Evolutionary conservation across 208 protist genomes (phyloP), one percentile per base, ranked within the genome.

Genomic region (Leishmania tarentolae): DNA sequence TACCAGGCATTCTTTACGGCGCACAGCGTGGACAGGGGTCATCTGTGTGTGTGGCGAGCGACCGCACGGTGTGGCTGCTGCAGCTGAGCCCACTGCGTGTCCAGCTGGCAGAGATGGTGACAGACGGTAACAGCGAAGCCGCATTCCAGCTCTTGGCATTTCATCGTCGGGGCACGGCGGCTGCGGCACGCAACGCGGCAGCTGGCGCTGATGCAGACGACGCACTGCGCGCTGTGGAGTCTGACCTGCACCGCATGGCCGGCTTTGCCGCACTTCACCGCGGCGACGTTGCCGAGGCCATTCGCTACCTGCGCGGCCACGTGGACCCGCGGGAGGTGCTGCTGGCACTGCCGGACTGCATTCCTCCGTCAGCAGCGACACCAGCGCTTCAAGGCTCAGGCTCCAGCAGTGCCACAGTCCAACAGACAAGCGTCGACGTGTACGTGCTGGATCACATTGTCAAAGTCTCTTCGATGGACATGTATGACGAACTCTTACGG

Each of bases 291-390:
- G 76, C 61, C 17, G 76, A 91, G 28, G 94, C 91, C 17, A 83
- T 97, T 71, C 61, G 81, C 47, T 83, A 90, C 73, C 88, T 96
- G 71, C 85, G 85, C n/a, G 76, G 85, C 74, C 85, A 86, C 75
- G 82, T 96, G 31, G 93, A 96, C 80, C 87, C 90, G 21, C 87
- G 92, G 53, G 92, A 96, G 46, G 77, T 97, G 69, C 77, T 94
- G 28, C 68, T 93, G 19, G 75, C 87, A 31, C 52, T 96, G 1
- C 92, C 90, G 28, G 90, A 96, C 24, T 93, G 91, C 79, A 81
- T 94, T 42, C 90, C 92, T n/a, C 87, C 90, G 21, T 37, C 50
- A 69, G 59, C 42, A 52, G 44, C 21, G 53, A 82, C 35, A 40
- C 61, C 61, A 70, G 63, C 47, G 53, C 24, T 35, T 3, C 42